Evolutionary conservation across 163 green algal species (phyloP).

Genomic region (Trebouxia gelatinosa): DNA sequence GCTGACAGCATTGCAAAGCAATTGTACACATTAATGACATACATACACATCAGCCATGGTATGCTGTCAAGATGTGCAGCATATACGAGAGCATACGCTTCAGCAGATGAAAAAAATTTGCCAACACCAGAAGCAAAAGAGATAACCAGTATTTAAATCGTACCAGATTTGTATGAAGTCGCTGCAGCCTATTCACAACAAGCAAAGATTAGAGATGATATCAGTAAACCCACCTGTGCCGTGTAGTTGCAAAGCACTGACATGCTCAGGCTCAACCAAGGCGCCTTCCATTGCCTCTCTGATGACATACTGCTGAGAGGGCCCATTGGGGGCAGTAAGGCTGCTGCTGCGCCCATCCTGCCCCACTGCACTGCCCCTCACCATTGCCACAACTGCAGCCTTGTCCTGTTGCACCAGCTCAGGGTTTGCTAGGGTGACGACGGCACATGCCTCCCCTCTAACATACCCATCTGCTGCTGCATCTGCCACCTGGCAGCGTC

Average conservation of each 20-base stretch:
- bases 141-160: too few relatives aligned
- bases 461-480: conserved; percentile 55
- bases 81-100: too few relatives aligned
- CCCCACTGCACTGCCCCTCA: conserved; percentile 42
- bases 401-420: conserved; percentile 1
- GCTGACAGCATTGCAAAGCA: too few relatives aligned
- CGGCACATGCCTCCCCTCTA: conserved; percentile 45
- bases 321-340: conserved; percentile 83
- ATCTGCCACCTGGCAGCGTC: conserved; percentile 50
- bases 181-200: too few relatives aligned
- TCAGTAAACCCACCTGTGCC: conserved; percentile 50
- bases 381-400: conserved; percentile 1
- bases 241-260: conserved; percentile 51
- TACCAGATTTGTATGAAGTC: too few relatives aligned
- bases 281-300: conserved; percentile 44
- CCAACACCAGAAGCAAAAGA: too few relatives aligned
- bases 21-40: too few relatives aligned
- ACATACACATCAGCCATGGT: too few relatives aligned
- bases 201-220: too few relatives aligned
- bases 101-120: too few relatives aligned
- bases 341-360: conserved; percentile 79
- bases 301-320: conserved; percentile 66
- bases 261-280: background rate
- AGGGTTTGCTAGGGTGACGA: conserved; percentile 2
- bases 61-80: too few relatives aligned